Base-by-base conservation (phyloP, 805 yeast species). In the Saccharomycopsis fodiens region DNA sequence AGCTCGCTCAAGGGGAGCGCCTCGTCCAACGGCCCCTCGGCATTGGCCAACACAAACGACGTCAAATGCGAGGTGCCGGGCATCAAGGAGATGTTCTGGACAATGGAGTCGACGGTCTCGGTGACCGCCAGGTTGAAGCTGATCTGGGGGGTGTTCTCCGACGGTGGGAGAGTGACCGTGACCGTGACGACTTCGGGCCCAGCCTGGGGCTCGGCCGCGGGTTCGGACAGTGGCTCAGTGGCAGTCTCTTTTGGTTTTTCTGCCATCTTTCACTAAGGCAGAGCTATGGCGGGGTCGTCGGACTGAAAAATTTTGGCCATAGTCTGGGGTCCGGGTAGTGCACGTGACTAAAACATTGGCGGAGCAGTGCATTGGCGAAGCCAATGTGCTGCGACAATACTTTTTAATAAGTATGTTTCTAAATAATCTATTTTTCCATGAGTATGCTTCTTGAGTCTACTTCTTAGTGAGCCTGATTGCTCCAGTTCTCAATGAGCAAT, bases 1-100 rank as follows among this genome's bases (percentile, higher is more conserved):
- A 56, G 7, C 58, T 47, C 3, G 58, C 59, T 17, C n/a, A 17
- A 17, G 16, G 19, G n/a, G 20, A 32, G 20, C 5, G 10, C 12
- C 20, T 15, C 36, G 15, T 17, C 36, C n/a, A 61, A 46, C 20
- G 69, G 65, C 35, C 70, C 54, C 35, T 64, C 59, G 40, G 57
- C 54, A 19, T 67, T 72, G 5, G 65, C 59, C 36, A 57, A 58
- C 35, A 70, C 62, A 57, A 76, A 86, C 53, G 78, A 73, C 25
- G 94, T 81, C 54, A 73, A 69, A 41, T 77, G 80, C 54, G 70
- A 70, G 36, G 82, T 73, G 21, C 68, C 67, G 7, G 82, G 75
- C 25, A 77, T 62, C n/a, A 76, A 62, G n/a, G 71, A 63, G 41
- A 85, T 62, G 13, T 82, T 70, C 56, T 76, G 78, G 50, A 67